These are phyloP conservation scores for Penicillium thymicola DNA, from an alignment of 2,329 filamentous ascomycete species.

Conservation along the genomic window DNA sequence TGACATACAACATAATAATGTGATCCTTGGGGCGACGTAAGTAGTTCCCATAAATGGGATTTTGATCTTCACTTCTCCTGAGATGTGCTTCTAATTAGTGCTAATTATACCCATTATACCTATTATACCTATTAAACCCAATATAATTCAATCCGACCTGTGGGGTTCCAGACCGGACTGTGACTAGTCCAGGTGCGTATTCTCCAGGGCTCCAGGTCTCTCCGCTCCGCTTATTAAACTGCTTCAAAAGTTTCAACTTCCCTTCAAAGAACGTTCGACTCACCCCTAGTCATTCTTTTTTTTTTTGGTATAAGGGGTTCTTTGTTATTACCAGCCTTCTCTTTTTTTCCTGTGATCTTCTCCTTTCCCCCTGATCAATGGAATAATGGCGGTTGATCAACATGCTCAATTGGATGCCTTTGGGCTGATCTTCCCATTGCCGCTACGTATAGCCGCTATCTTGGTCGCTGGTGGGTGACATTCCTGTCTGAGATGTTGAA, in stretches of 20 bases:
- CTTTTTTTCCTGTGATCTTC: not conserved
- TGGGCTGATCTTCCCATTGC: slow-evolving; percentile 80
- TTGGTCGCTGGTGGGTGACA: slow-evolving; percentile 69
- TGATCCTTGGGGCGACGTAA: not conserved
- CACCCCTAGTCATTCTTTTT: slow-evolving; percentile 39
- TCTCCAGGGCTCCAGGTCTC: not conserved
- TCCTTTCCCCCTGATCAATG: slow-evolving; percentile 26
- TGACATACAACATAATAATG: not conserved
- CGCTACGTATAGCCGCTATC: slow-evolving; percentile 83
- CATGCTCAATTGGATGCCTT: slow-evolving; percentile 68
- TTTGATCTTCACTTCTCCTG: not conserved
- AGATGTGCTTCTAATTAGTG: slow-evolving; percentile 6
- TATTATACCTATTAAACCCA: not conserved
- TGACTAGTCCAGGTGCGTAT: slow-evolving; percentile 12
- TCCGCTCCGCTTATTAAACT: slow-evolving; percentile 18
- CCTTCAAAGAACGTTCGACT: slow-evolving; percentile 10
- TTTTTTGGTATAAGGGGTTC: slow-evolving; percentile 16
- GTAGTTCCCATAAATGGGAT: not conserved
- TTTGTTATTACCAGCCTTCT: slow-evolving; percentile 9
- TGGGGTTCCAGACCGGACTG: slow-evolving; percentile 9
- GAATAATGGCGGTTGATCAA: slow-evolving; percentile 43
- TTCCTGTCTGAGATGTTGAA: not conserved
- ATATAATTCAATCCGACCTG: not conserved
- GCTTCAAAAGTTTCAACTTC: slow-evolving; percentile 11
- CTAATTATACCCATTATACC: slow-evolving; percentile 1